Base-by-base conservation (phyloP, 768 basidiomycete species). In the Lactarius tabidus region DNA sequence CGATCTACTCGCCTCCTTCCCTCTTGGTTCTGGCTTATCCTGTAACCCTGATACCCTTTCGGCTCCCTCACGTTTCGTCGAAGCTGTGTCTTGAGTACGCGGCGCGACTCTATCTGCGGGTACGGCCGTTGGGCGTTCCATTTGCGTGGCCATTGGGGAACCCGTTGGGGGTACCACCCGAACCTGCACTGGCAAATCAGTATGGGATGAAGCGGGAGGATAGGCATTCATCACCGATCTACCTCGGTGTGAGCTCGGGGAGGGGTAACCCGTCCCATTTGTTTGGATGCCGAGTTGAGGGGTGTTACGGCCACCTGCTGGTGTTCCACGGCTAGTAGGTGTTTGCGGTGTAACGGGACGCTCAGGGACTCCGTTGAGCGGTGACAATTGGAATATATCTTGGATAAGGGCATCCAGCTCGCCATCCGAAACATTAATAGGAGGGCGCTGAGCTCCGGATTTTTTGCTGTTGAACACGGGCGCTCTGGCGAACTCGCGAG, bases 401-500 rank as follows among this genome's bases (percentile, higher is more conserved):
- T 55, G 65, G 59, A 70, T 58, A 29, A 70, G 64, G 6, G 35
- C 10, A n/a, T 68, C 67, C 36, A 70, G 36, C 31, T 67, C 66
- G 36, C 20, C 4, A n/a, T 20, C 58, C 8, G 57, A 17, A 20
- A 67, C 58, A 14, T 18, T 56, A 0, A 67, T 17, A 8, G 58
- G 5, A 12, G 66, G 59, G 7, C 33, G 48, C 4, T 56, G 7
- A 2, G 18, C 17, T 9, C 63, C 62, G 1, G 58, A 10, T 36
- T 48, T 65, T 54, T 28, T 65, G 38, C 57, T 51, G 36, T n/a
- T 28, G 17, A 38, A 28, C 18, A 29, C 43, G 17, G 65, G 59
- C 14, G 31, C 31, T 15, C 65, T 66, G 1, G 60, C 67, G 2
- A 56, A 74, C 65, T 89, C 88, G 1, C 88, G 79, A 3, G 83